Base-by-base conservation (phyloP, 2,329 filamentous ascomycete genomes). In the Rutstroemia sp. region DNA sequence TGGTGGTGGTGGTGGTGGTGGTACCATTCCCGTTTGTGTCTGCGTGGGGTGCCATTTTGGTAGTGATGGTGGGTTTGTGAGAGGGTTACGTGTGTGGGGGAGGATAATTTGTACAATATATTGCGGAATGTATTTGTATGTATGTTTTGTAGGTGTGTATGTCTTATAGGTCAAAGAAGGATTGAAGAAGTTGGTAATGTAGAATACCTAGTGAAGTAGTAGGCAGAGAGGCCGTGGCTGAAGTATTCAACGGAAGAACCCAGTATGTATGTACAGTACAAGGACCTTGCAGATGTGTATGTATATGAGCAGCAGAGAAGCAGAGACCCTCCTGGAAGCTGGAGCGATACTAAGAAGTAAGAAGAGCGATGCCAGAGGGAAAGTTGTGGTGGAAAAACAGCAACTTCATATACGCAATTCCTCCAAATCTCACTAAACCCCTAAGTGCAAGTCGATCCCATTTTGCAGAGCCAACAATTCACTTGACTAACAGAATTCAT, bases 41-140 rank as follows among this genome's bases (percentile, higher is more conserved):
- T 67, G 80, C 79, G 76, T 83, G 80, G 63, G 81, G 80, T 65
- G 82, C 78, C 82, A 85, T 85, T 52, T 21, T 47, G 27, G 27
- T 30, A 10, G 27, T 9, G 27, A 30, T 30, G 10, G 27, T 30
- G 8, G 27, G 27, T 30, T 30, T 30, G 27, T 30, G 27, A 30
- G 27, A 30, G 27, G 27, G 27, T 30, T 23, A 30, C 27, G 8
- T 30, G 3, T 30, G 27, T 30, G 8, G 27, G 27, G 8, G 27
- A 30, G 27, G 27, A 30, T 30, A 10, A 12, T 30, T 10, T 30
- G 27, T 8, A 30, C 27, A 30, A 10, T 30, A 7, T 30, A 6
- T 6, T 9, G 7, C 3, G 38, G 18, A 16, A 16, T 18, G 18
- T n/a, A 41, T 10, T 44, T 44, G 41, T 19, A 19, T 44, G 41